A percentile compares a stretch with the other conserved stretches of the same genome.
These are phyloP conservation scores for Nitzschia palea DNA, from an alignment of 108 stramenopile genomes.

Conservation along the genomic window DNA sequence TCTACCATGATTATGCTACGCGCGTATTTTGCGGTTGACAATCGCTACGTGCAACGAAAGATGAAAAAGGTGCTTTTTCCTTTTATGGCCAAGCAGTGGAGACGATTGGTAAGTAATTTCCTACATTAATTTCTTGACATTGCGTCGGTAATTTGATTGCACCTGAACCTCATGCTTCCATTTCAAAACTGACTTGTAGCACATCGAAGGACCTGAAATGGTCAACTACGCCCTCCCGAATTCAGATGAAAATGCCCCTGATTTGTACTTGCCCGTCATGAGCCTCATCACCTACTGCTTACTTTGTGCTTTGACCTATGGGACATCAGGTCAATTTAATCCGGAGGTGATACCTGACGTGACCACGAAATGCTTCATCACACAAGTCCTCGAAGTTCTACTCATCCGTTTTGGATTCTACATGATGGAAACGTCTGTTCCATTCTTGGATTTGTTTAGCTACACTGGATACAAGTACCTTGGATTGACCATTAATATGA, in stretches of 20 bases:
- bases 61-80: constrained; percentile 88
- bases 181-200: constrained; percentile 8
- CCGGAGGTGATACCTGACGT: constrained; percentile 92
- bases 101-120: constrained; percentile 47
- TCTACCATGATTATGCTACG: constrained; percentile 67
- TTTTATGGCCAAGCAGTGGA: constrained; percentile 82
- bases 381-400: constrained; percentile 89
- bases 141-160: background rate
- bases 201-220: constrained; percentile 28
- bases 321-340: constrained; percentile 84
- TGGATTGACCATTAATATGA: constrained; percentile 79
- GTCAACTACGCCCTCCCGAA: constrained; percentile 74
- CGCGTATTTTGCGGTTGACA: constrained; percentile 95
- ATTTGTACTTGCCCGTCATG: constrained; percentile 97
- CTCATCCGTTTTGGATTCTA: constrained; percentile 90
- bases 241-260: constrained; percentile 94
- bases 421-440: constrained; percentile 72
- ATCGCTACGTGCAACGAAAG: constrained; percentile 91
- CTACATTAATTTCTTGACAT: background rate
- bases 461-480: constrained; percentile 92
- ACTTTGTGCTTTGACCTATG: constrained; percentile 89
- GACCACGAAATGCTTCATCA: constrained; percentile 82
- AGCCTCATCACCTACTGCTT: constrained; percentile 93
- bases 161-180: background rate
- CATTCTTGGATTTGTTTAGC: constrained; percentile 71